phyloP scores from a whole-genome alignment of 2,329 filamentous ascomycete genomes.

The Didymella lethalis region DNA sequence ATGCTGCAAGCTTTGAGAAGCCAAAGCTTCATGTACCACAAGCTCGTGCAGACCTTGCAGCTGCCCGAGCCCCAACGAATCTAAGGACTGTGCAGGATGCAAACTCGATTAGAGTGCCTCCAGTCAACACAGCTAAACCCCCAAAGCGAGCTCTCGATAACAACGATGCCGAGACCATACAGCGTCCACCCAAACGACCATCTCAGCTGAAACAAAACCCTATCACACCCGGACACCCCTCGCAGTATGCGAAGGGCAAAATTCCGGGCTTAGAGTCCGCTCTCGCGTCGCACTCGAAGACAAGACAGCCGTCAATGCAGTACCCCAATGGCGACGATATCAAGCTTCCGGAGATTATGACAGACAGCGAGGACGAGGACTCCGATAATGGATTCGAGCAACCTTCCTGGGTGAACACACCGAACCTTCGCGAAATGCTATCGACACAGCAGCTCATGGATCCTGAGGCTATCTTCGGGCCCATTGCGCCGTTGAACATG shows the following conservation, averaged over 20 bases:
- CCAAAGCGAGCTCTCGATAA: conserved; percentile 76
- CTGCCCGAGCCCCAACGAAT: conserved; percentile 64
- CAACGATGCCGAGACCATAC: conserved; percentile 72
- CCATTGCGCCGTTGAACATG: conserved; percentile 87
- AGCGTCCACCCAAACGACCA: conserved; percentile 47
- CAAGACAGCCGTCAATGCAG: conserved; percentile 66
- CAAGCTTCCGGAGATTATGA: conserved; percentile 92
- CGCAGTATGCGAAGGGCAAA: conserved; percentile 78
- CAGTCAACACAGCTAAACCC: conserved; percentile 73
- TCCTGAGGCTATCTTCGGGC: conserved; percentile 85
- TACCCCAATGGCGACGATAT: conserved; percentile 91
- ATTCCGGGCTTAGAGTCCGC: conserved; percentile 84
- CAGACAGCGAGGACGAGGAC: conserved; percentile 90
- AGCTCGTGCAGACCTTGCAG: conserved; percentile 59
- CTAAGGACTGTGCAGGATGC: conserved; percentile 69
- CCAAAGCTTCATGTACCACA: conserved; percentile 53
- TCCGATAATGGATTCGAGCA: conserved; percentile 70
- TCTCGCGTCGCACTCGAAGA: conserved; percentile 58
- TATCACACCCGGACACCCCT: conserved; percentile 65
- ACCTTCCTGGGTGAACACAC: conserved; percentile 88
- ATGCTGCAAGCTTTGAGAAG: conserved; percentile 69
- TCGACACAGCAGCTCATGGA: conserved; percentile 85
- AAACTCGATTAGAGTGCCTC: conserved; percentile 60
- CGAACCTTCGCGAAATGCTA: conserved; percentile 78
- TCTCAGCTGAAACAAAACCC: conserved; percentile 57